A percentile compares a stretch with the other conserved stretches of the same genome.
Evolutionary conservation across 2,329 filamentous ascomycete species (phyloP).

Genomic region (Colletotrichum sp.): DNA sequence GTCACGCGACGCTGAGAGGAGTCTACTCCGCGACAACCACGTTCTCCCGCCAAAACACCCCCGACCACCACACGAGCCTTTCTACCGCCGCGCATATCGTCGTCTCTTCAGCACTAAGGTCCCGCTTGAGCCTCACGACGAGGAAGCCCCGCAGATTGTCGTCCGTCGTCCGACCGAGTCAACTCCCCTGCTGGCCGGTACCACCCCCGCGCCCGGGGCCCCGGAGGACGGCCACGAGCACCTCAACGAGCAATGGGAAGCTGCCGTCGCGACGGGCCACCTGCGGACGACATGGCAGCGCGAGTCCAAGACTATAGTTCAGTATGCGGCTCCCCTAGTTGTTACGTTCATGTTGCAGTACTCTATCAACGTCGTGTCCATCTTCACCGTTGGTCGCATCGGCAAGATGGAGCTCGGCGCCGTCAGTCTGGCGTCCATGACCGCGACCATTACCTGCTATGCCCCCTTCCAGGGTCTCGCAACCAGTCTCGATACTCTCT

Average conservation of each 20-base stretch:
- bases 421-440: conserved; percentile 68
- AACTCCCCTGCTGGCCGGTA: conserved; percentile 39
- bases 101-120: conserved; percentile 63
- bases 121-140: conserved; percentile 39
- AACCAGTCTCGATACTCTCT: conserved; percentile 90
- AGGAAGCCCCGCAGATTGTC: conserved; percentile 35
- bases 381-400: conserved; percentile 79
- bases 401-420: conserved; percentile 64
- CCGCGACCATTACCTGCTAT: conserved; percentile 78
- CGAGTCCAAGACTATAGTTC: conserved; percentile 80
- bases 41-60: conserved; percentile 66
- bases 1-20: conserved; percentile 62
- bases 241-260: conserved; percentile 80
- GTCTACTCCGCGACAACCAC: conserved; percentile 69
- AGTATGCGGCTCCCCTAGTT: conserved; percentile 74
- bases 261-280: conserved; percentile 78
- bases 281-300: conserved; percentile 92
- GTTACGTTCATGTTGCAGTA: conserved; percentile 82
- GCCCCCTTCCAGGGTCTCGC: conserved; percentile 84
- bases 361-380: conserved; percentile 80
- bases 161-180: conserved; percentile 44
- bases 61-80: conserved; percentile 32
- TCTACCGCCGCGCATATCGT: conserved; percentile 48
- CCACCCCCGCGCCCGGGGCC: not conserved
- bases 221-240: conserved; percentile 47